These are phyloP conservation scores for Sclerotinia sclerotiorum DNA, from an alignment of 2,329 filamentous ascomycete genomes.

Conservation along the genomic window DNA sequence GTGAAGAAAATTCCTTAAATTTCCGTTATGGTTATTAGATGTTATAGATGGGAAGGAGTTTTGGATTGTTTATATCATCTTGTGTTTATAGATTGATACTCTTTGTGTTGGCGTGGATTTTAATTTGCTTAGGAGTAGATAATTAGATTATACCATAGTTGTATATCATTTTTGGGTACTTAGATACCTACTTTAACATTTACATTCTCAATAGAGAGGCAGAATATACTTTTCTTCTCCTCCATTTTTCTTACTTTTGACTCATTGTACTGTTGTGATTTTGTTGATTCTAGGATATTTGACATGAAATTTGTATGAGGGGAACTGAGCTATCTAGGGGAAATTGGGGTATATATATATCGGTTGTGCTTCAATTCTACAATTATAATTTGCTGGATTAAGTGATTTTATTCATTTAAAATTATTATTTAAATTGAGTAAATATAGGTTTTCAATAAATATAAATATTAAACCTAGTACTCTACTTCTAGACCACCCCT, in stretches of 20 bases:
- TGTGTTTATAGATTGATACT: constrained; percentile 1
- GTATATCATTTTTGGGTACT: background rate
- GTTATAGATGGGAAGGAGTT: background rate
- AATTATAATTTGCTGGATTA: too few species aligned
- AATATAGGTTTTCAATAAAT: too few species aligned
- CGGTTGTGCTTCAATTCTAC: too few species aligned
- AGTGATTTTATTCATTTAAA: too few species aligned
- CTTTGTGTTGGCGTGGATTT: background rate
- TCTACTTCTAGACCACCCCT: too few species aligned
- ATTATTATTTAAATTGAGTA: too few species aligned
- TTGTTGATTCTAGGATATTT: background rate
- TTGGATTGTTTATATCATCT: background rate
- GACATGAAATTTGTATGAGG: too few species aligned
- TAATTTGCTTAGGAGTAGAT: background rate
- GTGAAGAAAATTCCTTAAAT: background rate
- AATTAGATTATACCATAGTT: background rate
- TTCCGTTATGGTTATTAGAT: too few species aligned
- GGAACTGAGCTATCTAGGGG: too few species aligned
- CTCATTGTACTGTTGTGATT: background rate
- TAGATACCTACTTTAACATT: background rate
- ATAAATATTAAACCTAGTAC: too few species aligned
- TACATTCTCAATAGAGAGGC: constrained; percentile 6
- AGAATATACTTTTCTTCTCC: constrained; percentile 12
- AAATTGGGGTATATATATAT: too few species aligned
- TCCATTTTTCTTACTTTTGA: background rate